Conservation (phyloP, 345 rosid genomes). For the Lepidium didymum region DNA sequence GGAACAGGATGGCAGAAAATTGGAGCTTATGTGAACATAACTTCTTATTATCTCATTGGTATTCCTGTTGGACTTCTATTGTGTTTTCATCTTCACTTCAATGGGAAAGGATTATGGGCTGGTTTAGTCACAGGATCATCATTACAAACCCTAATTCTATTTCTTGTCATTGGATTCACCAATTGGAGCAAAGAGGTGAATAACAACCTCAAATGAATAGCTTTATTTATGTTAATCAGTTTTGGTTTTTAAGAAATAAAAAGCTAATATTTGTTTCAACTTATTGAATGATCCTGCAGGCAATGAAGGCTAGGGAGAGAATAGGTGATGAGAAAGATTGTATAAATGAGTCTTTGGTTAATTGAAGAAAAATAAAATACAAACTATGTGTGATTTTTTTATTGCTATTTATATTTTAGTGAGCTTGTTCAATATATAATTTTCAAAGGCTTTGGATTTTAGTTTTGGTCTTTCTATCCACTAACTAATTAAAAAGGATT, state of each 20-base stretch:
- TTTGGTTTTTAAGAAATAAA: neutral
- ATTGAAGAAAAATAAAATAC: neutral
- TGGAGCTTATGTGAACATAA: constrained; percentile 56
- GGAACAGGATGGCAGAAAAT: constrained; percentile 65
- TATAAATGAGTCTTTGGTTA: constrained; percentile 5
- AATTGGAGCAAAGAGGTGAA: constrained; percentile 59
- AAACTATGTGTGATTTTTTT: neutral
- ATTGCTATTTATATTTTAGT: neutral
- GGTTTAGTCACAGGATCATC: constrained; percentile 47
- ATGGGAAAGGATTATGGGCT: constrained; percentile 54
- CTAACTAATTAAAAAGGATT: no score
- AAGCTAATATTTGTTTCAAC: neutral
- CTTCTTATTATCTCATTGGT: constrained; percentile 50
- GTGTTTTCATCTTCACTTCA: constrained; percentile 36
- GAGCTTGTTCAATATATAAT: neutral
- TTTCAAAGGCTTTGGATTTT: neutral
- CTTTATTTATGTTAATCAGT: no score
- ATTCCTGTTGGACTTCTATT: constrained; percentile 40
- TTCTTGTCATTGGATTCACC: constrained; percentile 35
- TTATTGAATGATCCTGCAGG: constrained; percentile 28
- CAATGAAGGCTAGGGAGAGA: constrained; percentile 35
- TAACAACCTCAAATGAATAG: neutral
- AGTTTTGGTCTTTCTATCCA: no score
- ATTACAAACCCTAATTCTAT: constrained; percentile 38
- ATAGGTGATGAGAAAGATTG: constrained; percentile 19